Base-by-base conservation (phyloP, 208 protist genomes). In the Trypanosoma congolense region DNA sequence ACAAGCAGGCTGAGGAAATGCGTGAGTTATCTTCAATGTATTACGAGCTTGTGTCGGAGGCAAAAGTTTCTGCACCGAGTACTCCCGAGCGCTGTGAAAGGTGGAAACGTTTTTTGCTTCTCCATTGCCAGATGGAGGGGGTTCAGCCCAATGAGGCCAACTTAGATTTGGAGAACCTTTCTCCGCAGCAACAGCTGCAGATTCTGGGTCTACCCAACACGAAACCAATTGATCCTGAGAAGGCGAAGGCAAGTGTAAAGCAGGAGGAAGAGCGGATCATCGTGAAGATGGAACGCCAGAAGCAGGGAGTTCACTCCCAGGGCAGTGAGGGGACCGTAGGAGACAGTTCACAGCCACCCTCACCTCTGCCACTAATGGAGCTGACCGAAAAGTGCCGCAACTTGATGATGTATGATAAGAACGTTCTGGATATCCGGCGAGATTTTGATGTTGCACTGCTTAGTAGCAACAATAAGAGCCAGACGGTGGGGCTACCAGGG, bases 41-140 rank as follows among this genome's bases (percentile, higher is more conserved):
- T 57, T 95, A 90, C 56, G 81, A 88, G 52, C 80, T 95, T 30
- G 80, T 95, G 1, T 58, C 78, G 2, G 83, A 92, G 73, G 87
- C 87, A 25, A 92, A 92, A 60, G 73, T 72, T 21, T 90, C 81
- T 40, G 48, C 67, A 44, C 82, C 82, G 3, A 64, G 80, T 2
- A 95, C 87, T 5, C 62, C 64, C 38, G 82, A 92, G 53, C 70
- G 87, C 2, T 89, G 83, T 46, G 70, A 76, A 38, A 83, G 82
- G 58, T 95, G 87, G 84, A 69, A 75, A 14, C 67, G 49, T 16
- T 95, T 95, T 58, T 70, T 95, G 43, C 9, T 63, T 29, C 54
- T 73, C 22, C 81, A 95, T 62, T 90, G 82, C 55, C 71, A 88
- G 57, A 54, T 90, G 47, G 71, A 95, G 55, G 69, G 68, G 41